Evolutionary conservation across 2,329 filamentous ascomycete genomes (phyloP).

Genomic region (Domatiomyces catenatus): DNA sequence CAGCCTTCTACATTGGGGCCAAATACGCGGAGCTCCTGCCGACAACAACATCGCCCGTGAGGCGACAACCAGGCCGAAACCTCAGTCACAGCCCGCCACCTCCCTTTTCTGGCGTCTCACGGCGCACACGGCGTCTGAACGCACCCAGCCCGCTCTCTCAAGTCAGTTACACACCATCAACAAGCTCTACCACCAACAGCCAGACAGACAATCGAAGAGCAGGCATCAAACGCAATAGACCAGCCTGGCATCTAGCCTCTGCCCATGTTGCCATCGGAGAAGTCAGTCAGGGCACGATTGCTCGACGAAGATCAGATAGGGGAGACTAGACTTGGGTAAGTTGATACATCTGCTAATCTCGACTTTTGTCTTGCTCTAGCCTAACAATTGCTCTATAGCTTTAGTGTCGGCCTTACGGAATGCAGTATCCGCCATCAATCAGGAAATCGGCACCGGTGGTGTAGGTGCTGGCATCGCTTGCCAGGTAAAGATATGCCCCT

Average conservation of each 20-base stretch:
- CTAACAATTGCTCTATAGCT: neutral
- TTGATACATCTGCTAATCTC: neutral
- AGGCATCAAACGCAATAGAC: neutral
- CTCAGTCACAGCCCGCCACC: neutral
- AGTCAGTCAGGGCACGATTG: constrained; percentile 10
- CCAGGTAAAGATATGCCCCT: constrained; percentile 67
- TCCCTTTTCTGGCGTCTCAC: neutral
- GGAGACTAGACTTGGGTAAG: neutral
- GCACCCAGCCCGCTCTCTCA: neutral
- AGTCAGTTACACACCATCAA: neutral
- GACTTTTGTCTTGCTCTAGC: neutral
- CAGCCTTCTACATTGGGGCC: constrained; percentile 5
- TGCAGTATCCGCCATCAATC: constrained; percentile 59
- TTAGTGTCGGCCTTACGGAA: constrained; percentile 25
- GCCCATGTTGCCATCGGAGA: constrained; percentile 7
- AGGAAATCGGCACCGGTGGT: constrained; percentile 61
- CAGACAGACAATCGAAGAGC: neutral
- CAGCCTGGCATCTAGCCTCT: neutral
- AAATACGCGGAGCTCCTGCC: constrained; percentile 5
- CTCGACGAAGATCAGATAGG: constrained; percentile 7
- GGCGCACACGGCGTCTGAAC: neutral
- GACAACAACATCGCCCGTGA: neutral
- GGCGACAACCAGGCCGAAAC: neutral
- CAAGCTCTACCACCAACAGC: neutral
- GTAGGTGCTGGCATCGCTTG: constrained; percentile 68